A percentile compares a stretch with the other conserved stretches of the same genome.
phyloP scores from a whole-genome alignment of 2,329 filamentous ascomycete species.

The Talaromyces pinophilus region DNA sequence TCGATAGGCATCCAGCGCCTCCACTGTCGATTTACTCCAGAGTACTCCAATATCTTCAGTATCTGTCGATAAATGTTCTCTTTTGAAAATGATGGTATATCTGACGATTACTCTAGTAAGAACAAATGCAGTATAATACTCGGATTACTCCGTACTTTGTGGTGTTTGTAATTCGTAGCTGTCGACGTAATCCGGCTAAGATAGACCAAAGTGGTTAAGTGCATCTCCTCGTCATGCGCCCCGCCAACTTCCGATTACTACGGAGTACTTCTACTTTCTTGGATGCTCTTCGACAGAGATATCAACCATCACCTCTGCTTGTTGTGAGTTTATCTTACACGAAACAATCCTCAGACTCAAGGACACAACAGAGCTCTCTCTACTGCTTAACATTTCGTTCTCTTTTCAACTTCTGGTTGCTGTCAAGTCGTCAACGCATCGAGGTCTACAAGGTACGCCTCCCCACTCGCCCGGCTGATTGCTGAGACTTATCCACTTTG shows the following conservation, averaged over 20 bases:
- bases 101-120: not conserved
- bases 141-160: not conserved
- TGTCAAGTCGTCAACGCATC: not conserved
- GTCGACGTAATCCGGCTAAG: constrained; percentile 8
- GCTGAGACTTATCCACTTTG: constrained; percentile 9
- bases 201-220: constrained; percentile 6
- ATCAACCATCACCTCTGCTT: not conserved
- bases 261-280: not conserved
- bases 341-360: not conserved
- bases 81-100: not conserved
- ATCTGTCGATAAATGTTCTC: not conserved
- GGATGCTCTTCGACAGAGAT: not conserved
- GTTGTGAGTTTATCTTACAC: constrained; percentile 1
- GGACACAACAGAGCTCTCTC: not conserved
- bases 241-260: constrained; percentile 18
- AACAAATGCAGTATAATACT: not conserved
- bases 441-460: not conserved
- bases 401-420: not conserved
- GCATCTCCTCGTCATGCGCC: constrained; percentile 24
- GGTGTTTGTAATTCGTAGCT: not conserved
- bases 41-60: not conserved
- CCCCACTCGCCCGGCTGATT: constrained; percentile 22
- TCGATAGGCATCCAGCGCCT: not conserved
- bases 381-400: not conserved
- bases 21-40: not conserved